Conservation (phyloP, 2,329 filamentous ascomycete genomes). For the Emergomyces orientalis region DNA sequence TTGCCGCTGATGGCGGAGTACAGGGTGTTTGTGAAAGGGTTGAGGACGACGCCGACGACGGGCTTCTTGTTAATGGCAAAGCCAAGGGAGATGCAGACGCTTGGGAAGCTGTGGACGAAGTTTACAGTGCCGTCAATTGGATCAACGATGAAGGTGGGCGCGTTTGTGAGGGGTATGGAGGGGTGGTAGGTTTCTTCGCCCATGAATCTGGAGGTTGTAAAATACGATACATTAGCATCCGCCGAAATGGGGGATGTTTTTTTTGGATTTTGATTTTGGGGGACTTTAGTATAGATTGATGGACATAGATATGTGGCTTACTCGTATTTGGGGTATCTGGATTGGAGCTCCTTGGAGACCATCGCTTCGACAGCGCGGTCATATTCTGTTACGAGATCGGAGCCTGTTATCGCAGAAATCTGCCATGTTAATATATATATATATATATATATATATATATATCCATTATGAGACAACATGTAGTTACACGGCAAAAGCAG, state of each 20-base stretch:
- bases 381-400: constrained; percentile 55
- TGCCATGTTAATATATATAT: neutral
- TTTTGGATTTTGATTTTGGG: no score
- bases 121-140: constrained; percentile 58
- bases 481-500: neutral
- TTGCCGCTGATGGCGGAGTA: constrained; percentile 48
- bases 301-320: constrained; percentile 22
- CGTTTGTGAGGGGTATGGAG: constrained; percentile 41
- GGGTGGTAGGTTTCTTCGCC: constrained; percentile 54
- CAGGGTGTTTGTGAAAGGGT: constrained; percentile 48
- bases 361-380: constrained; percentile 53
- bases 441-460: neutral
- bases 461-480: neutral
- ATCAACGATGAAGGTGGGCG: constrained; percentile 54
- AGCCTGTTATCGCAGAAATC: constrained; percentile 31
- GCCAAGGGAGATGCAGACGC: constrained; percentile 51
- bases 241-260: no score
- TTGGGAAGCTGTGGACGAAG: constrained; percentile 54
- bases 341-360: constrained; percentile 43
- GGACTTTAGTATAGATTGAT: no score
- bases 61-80: constrained; percentile 44
- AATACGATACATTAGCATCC: neutral
- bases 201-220: constrained; percentile 36
- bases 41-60: constrained; percentile 51
- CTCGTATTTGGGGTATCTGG: constrained; percentile 46